Evolutionary conservation across 2,329 filamentous ascomycete genomes (phyloP).

Genomic region (Pyricularia grisea): DNA sequence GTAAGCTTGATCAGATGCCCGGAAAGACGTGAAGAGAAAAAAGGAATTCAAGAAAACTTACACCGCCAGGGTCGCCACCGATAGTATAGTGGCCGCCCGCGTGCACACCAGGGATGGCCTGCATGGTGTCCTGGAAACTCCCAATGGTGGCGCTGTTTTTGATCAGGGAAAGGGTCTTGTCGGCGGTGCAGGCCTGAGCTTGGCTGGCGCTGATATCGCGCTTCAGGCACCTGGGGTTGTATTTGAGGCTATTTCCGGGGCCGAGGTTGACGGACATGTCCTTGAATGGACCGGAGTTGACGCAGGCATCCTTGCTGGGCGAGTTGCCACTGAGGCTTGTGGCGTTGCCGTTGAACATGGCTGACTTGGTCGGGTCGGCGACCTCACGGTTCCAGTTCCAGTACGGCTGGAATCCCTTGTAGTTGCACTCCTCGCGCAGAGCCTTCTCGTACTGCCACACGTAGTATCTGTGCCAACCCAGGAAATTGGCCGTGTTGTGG

Average conservation of each 20-base stretch:
- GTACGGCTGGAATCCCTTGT: constrained; percentile 24
- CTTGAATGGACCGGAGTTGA: constrained; percentile 18
- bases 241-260: constrained; percentile 14
- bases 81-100: constrained; percentile 24
- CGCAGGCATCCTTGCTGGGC: constrained; percentile 15
- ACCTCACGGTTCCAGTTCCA: constrained; percentile 27
- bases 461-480: constrained; percentile 21
- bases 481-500: constrained; percentile 15
- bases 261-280: constrained; percentile 21
- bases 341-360: constrained; percentile 31
- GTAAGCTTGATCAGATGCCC: neutral
- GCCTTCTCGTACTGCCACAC: constrained; percentile 21
- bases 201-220: constrained; percentile 17
- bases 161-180: constrained; percentile 10
- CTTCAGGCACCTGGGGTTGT: constrained; percentile 26
- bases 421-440: constrained; percentile 25
- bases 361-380: constrained; percentile 20
- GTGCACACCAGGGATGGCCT: constrained; percentile 19
- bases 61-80: constrained; percentile 23
- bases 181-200: constrained; percentile 11
- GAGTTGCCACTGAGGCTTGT: constrained; percentile 27
- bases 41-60: neutral
- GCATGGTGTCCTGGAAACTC: constrained; percentile 18
- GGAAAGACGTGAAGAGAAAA: neutral
- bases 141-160: constrained; percentile 4